Evolutionary conservation across 2,329 filamentous ascomycete genomes (phyloP).

Genomic region (Remersonia thermophila): DNA sequence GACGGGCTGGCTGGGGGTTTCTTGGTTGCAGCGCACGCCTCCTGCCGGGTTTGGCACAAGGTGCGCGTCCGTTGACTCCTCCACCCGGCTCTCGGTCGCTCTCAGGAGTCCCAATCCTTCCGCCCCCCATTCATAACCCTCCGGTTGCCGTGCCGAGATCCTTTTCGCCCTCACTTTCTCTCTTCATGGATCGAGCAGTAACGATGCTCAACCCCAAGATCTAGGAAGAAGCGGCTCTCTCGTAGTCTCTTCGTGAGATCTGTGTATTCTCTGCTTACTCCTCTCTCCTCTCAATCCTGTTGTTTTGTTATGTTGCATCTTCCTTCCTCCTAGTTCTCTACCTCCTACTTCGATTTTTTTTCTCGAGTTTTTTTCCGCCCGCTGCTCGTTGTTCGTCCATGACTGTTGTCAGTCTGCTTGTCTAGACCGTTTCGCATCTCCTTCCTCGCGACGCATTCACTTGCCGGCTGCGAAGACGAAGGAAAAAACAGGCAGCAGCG

Average conservation of each 20-base stretch:
- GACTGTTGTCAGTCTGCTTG: constrained; percentile 15
- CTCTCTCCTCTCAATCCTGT: constrained; percentile 14
- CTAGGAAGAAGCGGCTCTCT: constrained; percentile 41
- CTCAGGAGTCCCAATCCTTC: constrained; percentile 7
- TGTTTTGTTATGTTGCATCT: constrained; percentile 3
- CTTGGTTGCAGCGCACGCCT: too few relatives aligned
- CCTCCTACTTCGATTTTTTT: constrained; percentile 6
- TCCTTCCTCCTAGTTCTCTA: constrained; percentile 1
- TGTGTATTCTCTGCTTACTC: constrained; percentile 22
- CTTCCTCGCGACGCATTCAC: constrained; percentile 25
- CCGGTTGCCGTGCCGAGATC: constrained; percentile 16
- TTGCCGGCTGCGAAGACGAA: constrained; percentile 24
- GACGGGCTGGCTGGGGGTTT: too few relatives aligned
- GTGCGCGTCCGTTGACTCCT: too few relatives aligned
- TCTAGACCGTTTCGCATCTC: constrained; percentile 15
- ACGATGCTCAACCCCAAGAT: constrained; percentile 43
- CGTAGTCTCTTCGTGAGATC: constrained; percentile 39
- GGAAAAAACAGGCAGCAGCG: constrained; percentile 14
- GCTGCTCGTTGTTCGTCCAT: constrained; percentile 9
- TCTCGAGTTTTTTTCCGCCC: not conserved
- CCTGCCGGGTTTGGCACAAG: too few relatives aligned
- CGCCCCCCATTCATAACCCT: constrained; percentile 24
- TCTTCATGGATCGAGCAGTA: constrained; percentile 32
- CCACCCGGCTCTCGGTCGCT: not conserved
- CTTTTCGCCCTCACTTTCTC: constrained; percentile 19